Conservation (phyloP, 2,329 filamentous ascomycete species). For the Graphilbum fragrans region DNA sequence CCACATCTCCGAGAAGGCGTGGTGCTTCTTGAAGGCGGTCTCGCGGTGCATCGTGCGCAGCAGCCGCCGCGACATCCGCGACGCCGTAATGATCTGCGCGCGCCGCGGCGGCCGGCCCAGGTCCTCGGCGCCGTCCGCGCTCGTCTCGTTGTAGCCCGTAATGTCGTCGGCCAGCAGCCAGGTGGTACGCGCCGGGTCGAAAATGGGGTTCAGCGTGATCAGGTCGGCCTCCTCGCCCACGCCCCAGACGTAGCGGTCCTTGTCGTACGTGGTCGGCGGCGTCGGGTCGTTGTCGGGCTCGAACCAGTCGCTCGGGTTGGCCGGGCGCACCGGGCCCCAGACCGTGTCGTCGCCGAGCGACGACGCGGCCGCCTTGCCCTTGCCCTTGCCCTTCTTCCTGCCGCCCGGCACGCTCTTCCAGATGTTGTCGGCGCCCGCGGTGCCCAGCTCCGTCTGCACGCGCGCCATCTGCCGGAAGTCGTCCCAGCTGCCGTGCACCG, state of each 20-base stretch:
- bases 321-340: conserved; percentile 73
- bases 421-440: conserved; percentile 51
- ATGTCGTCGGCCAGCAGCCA: conserved; percentile 78
- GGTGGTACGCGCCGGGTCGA: conserved; percentile 75
- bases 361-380: conserved; percentile 16
- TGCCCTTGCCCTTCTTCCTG: conserved; percentile 10
- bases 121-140: conserved; percentile 22
- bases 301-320: conserved; percentile 57
- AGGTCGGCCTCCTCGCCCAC: conserved; percentile 84
- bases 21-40: conserved; percentile 72
- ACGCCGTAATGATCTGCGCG: conserved; percentile 79
- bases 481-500: conserved; percentile 65
- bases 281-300: conserved; percentile 59
- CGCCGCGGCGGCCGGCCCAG: conserved; percentile 60
- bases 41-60: conserved; percentile 83
- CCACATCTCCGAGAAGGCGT: conserved; percentile 97
- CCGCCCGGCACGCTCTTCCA: conserved; percentile 42
- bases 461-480: conserved; percentile 69
- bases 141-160: conserved; percentile 63
- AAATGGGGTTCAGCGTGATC: conserved; percentile 85
- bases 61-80: conserved; percentile 68
- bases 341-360: conserved; percentile 47
- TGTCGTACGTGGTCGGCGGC: conserved; percentile 61
- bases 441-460: conserved; percentile 61
- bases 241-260: conserved; percentile 77